A percentile compares a stretch with the other conserved stretches of the same genome.
Conservation (phyloP, 2,329 filamentous ascomycete genomes). For the Sporothrix brasiliensis region DNA sequence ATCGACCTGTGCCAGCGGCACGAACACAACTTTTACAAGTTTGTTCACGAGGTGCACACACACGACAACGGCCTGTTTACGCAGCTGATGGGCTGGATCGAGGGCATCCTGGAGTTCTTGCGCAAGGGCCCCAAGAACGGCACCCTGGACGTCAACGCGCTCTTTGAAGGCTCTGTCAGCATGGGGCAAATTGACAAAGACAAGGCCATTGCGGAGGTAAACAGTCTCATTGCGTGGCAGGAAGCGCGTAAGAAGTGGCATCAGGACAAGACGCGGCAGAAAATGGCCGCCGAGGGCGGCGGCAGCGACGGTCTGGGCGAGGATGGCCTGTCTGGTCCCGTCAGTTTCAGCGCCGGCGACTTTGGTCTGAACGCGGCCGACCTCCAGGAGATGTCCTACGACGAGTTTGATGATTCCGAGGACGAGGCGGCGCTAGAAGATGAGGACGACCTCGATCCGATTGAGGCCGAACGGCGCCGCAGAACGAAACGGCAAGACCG, state of each 20-base stretch:
- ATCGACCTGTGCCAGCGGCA: slow-evolving; percentile 95
- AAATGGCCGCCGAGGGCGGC: slow-evolving; percentile 87
- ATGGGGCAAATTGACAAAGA: slow-evolving; percentile 69
- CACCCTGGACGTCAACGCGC: slow-evolving; percentile 88
- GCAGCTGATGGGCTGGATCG: slow-evolving; percentile 95
- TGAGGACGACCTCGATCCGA: slow-evolving; percentile 81
- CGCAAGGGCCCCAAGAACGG: slow-evolving; percentile 83
- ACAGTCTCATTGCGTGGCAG: slow-evolving; percentile 88
- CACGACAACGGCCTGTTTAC: slow-evolving; percentile 97
- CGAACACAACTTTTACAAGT: slow-evolving; percentile 98
- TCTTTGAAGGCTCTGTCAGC: slow-evolving; percentile 79
- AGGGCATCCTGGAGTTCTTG: slow-evolving; percentile 91
- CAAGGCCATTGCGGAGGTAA: slow-evolving; percentile 76
- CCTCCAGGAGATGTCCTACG: slow-evolving; percentile 81
- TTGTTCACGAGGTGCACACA: slow-evolving; percentile 94
- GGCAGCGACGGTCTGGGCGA: slow-evolving; percentile 42
- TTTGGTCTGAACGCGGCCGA: slow-evolving; percentile 90
- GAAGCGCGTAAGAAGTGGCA: slow-evolving; percentile 97
- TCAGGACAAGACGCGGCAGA: slow-evolving; percentile 94
- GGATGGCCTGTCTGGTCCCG: slow-evolving; percentile 51
- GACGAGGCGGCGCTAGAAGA: slow-evolving; percentile 68
- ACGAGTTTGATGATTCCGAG: slow-evolving; percentile 66
- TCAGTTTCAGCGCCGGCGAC: slow-evolving; percentile 74
- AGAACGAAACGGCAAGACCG: slow-evolving; percentile 77
- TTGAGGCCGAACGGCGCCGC: slow-evolving; percentile 79